Conservation (phyloP, 1,284 basidiomycete species). For the Dichomitus squalens region DNA sequence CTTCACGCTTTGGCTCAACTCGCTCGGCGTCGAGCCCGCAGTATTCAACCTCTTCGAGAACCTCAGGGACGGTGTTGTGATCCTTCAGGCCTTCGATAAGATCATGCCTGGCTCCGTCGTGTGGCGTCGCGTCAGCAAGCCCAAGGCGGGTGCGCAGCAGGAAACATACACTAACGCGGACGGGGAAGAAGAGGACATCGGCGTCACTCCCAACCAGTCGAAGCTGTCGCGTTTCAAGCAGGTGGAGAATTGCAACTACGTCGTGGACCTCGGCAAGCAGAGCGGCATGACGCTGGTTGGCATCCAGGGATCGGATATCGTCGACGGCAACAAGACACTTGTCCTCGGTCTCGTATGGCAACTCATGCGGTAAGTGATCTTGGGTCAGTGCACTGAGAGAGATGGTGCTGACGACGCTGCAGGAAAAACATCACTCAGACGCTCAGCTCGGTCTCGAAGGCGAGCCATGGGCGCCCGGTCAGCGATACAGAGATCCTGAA, state of each 20-base stretch:
- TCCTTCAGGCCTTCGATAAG: slow-evolving; percentile 97
- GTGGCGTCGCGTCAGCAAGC: slow-evolving; percentile 94
- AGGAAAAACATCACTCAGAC: slow-evolving; percentile 94
- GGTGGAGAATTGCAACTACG: slow-evolving; percentile 98
- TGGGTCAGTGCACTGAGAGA: not conserved
- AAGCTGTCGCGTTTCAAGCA: slow-evolving; percentile 94
- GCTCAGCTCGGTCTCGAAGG: slow-evolving; percentile 76
- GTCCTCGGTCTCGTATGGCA: slow-evolving; percentile 98
- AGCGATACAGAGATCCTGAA: slow-evolving; percentile 93
- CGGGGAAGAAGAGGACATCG: slow-evolving; percentile 74
- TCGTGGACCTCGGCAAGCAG: slow-evolving; percentile 89
- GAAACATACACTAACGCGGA: slow-evolving; percentile 43
- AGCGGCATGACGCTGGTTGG: slow-evolving; percentile 96
- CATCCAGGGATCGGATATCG: slow-evolving; percentile 97
- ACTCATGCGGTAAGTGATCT: slow-evolving; percentile 78
- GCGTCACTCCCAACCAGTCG: slow-evolving; percentile 78
- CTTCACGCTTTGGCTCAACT: slow-evolving; percentile 98
- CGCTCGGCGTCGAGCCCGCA: slow-evolving; percentile 92
- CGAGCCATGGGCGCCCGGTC: slow-evolving; percentile 76
- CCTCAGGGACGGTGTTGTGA: slow-evolving; percentile 87
- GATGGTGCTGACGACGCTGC: not conserved
- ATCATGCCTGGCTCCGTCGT: slow-evolving; percentile 89
- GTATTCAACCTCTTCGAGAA: slow-evolving; percentile 98
- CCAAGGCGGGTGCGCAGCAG: slow-evolving; percentile 62
- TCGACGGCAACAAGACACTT: slow-evolving; percentile 89